A percentile compares a stretch with the other conserved stretches of the same genome.
Evolutionary conservation across 345 rosid genomes (phyloP).

Genomic region (Firmiana major): DNA sequence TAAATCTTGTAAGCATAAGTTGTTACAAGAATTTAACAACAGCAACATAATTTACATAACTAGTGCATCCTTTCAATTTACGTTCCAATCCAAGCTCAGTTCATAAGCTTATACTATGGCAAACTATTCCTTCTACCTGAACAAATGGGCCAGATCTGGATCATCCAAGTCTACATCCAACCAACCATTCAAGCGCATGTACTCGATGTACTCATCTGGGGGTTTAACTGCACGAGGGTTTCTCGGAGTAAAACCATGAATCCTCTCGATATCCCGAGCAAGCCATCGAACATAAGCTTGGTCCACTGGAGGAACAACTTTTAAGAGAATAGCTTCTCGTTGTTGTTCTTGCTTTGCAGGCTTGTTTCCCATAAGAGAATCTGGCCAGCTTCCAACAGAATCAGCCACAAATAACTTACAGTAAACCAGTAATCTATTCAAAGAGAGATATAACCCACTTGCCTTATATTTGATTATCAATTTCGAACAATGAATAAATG

Average conservation of each 20-base stretch:
- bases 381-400: conserved; percentile 16
- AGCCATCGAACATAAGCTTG: conserved; percentile 65
- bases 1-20: background rate
- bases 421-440: background rate
- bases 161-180: conserved; percentile 70
- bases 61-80: background rate
- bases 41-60: background rate
- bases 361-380: conserved; percentile 56
- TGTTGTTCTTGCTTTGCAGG: conserved; percentile 56
- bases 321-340: conserved; percentile 48
- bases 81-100: background rate
- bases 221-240: conserved; percentile 52
- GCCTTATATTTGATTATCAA: background rate
- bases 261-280: conserved; percentile 64
- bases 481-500: background rate
- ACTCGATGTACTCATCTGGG: conserved; percentile 62
- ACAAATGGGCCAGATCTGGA: conserved; percentile 69
- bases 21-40: background rate
- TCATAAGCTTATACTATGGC: background rate
- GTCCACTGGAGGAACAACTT: conserved; percentile 67
- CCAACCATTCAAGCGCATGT: conserved; percentile 61
- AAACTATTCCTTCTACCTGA: conserved; percentile 26
- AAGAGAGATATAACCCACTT: background rate
- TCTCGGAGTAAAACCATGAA: conserved; percentile 52
- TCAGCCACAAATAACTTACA: background rate